These are phyloP conservation scores for Leishmania turanica DNA, from an alignment of 208 protist genomes.

Conservation along the genomic window DNA sequence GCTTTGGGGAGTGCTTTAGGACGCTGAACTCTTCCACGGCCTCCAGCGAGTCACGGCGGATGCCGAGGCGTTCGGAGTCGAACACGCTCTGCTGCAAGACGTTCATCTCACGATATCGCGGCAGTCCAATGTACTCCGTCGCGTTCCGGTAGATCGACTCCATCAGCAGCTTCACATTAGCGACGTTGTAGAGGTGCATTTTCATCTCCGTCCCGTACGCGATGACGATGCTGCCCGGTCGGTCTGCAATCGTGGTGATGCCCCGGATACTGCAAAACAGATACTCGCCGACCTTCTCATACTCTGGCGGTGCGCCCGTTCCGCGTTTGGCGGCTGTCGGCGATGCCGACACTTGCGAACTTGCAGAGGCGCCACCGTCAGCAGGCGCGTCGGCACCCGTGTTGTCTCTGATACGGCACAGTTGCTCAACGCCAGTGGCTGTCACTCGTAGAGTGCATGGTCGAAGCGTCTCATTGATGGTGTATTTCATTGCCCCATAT, in stretches of 20 bases:
- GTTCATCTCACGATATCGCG: slow-evolving; percentile 42
- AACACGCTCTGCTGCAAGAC: slow-evolving; percentile 64
- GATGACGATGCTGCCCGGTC: slow-evolving; percentile 63
- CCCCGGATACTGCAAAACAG: slow-evolving; percentile 79
- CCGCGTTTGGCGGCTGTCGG: neutral
- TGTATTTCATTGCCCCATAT: slow-evolving; percentile 68
- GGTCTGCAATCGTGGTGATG: slow-evolving; percentile 50
- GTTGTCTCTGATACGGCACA: neutral
- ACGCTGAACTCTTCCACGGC: slow-evolving; percentile 83
- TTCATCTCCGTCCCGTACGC: slow-evolving; percentile 74
- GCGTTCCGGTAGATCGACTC: slow-evolving; percentile 46
- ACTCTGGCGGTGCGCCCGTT: slow-evolving; percentile 1
- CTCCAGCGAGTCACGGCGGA: slow-evolving; percentile 62
- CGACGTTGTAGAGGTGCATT: slow-evolving; percentile 73
- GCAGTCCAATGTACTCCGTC: slow-evolving; percentile 63
- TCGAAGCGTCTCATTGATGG: slow-evolving; percentile 43
- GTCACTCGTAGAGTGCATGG: slow-evolving; percentile 61
- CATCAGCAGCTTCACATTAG: slow-evolving; percentile 32
- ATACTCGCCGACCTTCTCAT: slow-evolving; percentile 64
- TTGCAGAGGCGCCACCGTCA: neutral
- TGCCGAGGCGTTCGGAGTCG: slow-evolving; percentile 62
- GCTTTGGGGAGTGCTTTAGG: slow-evolving; percentile 57
- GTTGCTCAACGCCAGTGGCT: slow-evolving; percentile 55
- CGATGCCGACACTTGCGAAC: neutral
- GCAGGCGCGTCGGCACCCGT: neutral